Base-by-base conservation (phyloP, 2,329 filamentous ascomycete genomes). In the Pleurostoma richardsiae region DNA sequence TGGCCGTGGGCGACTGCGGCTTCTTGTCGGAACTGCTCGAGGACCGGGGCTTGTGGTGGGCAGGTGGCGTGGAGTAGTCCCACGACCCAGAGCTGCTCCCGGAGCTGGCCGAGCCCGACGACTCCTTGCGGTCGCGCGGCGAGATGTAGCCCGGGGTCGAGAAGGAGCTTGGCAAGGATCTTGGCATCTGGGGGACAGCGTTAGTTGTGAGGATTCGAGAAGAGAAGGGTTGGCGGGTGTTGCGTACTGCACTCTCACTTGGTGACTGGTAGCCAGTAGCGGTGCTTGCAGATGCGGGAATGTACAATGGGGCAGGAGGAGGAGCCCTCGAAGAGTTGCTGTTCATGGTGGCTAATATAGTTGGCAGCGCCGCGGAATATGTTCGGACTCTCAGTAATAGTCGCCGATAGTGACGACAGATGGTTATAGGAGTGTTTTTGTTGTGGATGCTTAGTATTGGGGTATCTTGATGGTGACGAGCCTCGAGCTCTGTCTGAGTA, bases 1-100 rank as follows among this genome's bases (percentile, higher is more conserved):
- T 80, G 53, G 72, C 49, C 28, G 47, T 54, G 10, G 45, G 46
- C 3, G 49, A 44, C 27, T 49, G 49, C 10, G 31, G 40, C 43
- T 47, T 54, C 41, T 49, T 54, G 45, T 45, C 41, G 39, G 45
- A 44, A 8, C 47, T 47, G 29, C 40, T 49, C 5, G 47, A 48
- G 42, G 45, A 48, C 27, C 44, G 26, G 29, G 8, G 33, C 8
- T n/a, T 8, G 33, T 36, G 33, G n/a, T 36, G 33, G n/a, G 33
- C 8, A 8, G 33, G 33, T n/a, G n/a, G 8, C 8, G 33, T 36
- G 8, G 33, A 8, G 33, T 36, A 36, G 19, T 19, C 19, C 19
- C 19, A 19, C 19, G 19, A 19, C 19, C 19, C 19, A 19, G 19
- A 19, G 19, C 19, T 19, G 19, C 19, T 19, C 19, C 19, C 19